Base-by-base conservation (phyloP, 495 filamentous ascomycete genomes). In the Podospora pseudoanserina region DNA sequence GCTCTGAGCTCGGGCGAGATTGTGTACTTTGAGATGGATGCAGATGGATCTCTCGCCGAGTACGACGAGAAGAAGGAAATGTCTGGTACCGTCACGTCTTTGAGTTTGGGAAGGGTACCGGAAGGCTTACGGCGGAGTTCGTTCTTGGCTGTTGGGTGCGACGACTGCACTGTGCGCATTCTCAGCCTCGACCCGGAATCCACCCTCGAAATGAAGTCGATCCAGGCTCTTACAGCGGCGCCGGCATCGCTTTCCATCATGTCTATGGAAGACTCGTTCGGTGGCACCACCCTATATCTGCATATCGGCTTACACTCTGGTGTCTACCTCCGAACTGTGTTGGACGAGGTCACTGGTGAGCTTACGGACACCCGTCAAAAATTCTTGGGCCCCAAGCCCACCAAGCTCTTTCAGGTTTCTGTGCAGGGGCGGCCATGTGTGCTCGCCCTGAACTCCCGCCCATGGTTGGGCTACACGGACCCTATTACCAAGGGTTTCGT, bases 301-400 rank as follows among this genome's bases (percentile, higher is more conserved):
- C 96, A 99, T 71, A 97, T 99, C 64, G 96, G 96, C 56, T 85
- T 99, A 19, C 90, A 94, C 75, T 97, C 93, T 18, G 96, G 96
- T 20, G 92, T 98, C 5, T 99, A 99, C 76, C 84, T 99, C 23
- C 86, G 96, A 54, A 97, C 96, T 0, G 91, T 97, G 19, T 79
- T 99, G 30, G 96, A 98, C 74, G 96, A 97, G 71, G 84, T 94
- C 15, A 97, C 93, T 1, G 96, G 96, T 61, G 95, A 97, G 73
- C 82, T 98, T 28, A 94, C 93, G 2, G 95, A 97, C 76, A 97
- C 93, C 2, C 87, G 94, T 63, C 96, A 94, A 39, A 91, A 94
- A 55, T 98, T 97, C 78, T 84, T 99, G 19, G 96, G 96, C 1
- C 92, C 92, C 1, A 93, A 92, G 71, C 87, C 92, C 18, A 92